Evolutionary conservation across 768 basidiomycete species (phyloP).

Genomic region (Tulasnella sp.): DNA sequence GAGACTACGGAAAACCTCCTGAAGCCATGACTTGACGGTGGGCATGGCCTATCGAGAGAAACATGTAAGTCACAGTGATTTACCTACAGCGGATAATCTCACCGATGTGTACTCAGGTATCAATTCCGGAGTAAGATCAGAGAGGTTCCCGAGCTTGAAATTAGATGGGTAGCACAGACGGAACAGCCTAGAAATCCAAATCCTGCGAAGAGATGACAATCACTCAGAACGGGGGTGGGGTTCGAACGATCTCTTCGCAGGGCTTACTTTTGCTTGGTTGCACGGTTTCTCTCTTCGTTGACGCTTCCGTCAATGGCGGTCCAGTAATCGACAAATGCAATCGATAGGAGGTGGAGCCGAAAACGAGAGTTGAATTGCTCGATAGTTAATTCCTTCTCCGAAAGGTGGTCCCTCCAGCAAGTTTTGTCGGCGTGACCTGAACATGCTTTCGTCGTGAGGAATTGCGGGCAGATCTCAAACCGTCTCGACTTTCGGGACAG

Average conservation of each 20-base stretch:
- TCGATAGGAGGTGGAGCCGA: neutral
- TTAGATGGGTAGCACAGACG: constrained; percentile 2
- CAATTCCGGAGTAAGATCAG: neutral
- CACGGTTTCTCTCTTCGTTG: neutral
- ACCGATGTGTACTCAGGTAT: constrained; percentile 15
- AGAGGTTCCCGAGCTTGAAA: neutral
- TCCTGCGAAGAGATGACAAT: neutral
- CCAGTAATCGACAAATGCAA: constrained; percentile 5
- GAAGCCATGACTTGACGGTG: too few relatives aligned
- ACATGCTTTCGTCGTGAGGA: neutral
- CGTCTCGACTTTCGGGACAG: neutral
- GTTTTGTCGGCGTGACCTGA: neutral
- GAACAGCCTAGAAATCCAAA: constrained; percentile 3
- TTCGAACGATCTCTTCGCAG: too few relatives aligned
- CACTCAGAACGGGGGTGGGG: too few relatives aligned
- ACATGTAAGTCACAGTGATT: too few relatives aligned
- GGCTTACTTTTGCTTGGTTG: neutral
- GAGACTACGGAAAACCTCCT: too few relatives aligned
- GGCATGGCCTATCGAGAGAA: too few relatives aligned
- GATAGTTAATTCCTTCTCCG: neutral
- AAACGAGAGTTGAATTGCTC: neutral
- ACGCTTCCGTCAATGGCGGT: constrained; percentile 5
- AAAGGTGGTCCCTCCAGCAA: neutral
- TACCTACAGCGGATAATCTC: neutral
- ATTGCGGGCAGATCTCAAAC: neutral